phyloP scores from a whole-genome alignment of 495 filamentous ascomycete genomes.

The Cairneyella variabilis region DNA sequence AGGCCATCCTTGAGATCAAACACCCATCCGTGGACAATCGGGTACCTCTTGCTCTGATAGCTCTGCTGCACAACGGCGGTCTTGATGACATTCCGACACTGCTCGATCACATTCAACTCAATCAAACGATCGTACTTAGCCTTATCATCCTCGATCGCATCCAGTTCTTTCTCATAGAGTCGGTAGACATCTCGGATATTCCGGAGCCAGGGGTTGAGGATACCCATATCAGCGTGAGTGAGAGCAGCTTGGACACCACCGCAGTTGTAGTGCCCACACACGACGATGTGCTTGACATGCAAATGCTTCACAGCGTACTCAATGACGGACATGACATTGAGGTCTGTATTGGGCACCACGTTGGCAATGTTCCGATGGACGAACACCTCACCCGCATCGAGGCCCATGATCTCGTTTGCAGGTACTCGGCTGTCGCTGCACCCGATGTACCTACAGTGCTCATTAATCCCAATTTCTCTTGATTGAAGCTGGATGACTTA shows the following conservation, averaged over 20 bases:
- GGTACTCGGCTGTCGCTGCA: constrained; percentile 62
- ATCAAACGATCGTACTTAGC: constrained; percentile 51
- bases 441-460: constrained; percentile 60
- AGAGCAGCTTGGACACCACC: constrained; percentile 62
- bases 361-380: constrained; percentile 65
- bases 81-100: constrained; percentile 52
- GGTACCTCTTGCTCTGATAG: constrained; percentile 46
- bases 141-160: constrained; percentile 40
- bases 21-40: constrained; percentile 55
- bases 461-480: neutral
- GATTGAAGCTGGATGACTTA: neutral
- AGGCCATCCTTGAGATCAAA: constrained; percentile 50
- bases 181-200: constrained; percentile 59
- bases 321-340: constrained; percentile 60
- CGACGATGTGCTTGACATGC: constrained; percentile 60
- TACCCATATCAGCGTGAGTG: constrained; percentile 50
- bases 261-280: constrained; percentile 63
- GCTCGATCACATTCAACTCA: constrained; percentile 36
- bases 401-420: constrained; percentile 54
- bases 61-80: constrained; percentile 52
- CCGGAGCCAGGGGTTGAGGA: constrained; percentile 58
- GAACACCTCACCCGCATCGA: constrained; percentile 57
- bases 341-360: constrained; percentile 53
- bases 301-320: constrained; percentile 57
- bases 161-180: constrained; percentile 52